Percentiles rank a stretch among this genome's conserved stretches.
Conservation (phyloP, 2,329 filamentous ascomycete genomes). For the Zymoseptoria ardabiliae region DNA sequence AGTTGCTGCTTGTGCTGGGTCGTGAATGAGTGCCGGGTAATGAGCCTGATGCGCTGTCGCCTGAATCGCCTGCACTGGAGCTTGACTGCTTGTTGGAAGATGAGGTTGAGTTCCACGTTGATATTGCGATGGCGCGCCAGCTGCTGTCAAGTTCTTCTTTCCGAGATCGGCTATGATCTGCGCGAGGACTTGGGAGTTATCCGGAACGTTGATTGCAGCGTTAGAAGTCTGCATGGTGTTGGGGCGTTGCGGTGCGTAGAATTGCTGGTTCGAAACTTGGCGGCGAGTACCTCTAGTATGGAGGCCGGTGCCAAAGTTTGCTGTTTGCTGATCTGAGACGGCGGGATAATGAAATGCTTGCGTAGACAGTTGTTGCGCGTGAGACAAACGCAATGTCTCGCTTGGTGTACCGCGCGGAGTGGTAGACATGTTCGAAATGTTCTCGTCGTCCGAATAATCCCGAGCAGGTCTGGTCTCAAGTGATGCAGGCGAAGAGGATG, state of each 20-base stretch:
- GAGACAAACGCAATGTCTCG: neutral
- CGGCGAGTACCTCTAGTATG: neutral
- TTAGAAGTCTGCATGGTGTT: neutral
- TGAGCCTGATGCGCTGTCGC: too few relatives aligned
- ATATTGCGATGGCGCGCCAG: neutral
- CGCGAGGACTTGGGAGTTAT: neutral
- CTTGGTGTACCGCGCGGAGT: neutral
- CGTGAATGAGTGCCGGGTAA: too few relatives aligned
- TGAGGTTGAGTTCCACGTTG: neutral
- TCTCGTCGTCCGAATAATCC: neutral
- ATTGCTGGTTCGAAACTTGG: neutral
- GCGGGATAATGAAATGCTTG: neutral
- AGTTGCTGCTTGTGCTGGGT: too few relatives aligned
- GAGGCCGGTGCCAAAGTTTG: slow-evolving; percentile 1
- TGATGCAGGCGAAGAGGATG: neutral
- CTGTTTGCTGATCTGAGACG: slow-evolving; percentile 4
- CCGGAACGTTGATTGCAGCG: neutral
- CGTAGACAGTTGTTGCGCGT: neutral
- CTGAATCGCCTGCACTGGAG: neutral
- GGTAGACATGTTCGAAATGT: neutral
- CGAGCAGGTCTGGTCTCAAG: neutral
- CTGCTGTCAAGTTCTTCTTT: neutral
- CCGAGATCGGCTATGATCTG: neutral
- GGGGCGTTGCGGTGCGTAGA: neutral
- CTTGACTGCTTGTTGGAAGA: neutral